Conservation (phyloP, 2,329 filamentous ascomycete species). For the Cladorrhinum sp. region DNA sequence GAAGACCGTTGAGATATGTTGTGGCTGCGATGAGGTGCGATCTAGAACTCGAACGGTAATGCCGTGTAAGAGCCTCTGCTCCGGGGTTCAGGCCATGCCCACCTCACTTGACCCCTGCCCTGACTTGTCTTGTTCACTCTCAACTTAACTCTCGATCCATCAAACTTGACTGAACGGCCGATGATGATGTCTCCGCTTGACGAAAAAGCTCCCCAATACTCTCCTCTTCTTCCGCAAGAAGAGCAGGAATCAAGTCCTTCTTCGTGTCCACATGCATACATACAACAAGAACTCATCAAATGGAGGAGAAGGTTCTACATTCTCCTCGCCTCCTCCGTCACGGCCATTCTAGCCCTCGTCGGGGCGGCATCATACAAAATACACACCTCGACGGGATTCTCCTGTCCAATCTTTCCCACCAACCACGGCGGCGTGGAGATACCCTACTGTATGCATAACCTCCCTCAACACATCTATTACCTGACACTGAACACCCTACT, state of each 20-base stretch:
- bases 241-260: not conserved
- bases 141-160: not conserved
- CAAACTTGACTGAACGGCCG: not conserved
- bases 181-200: slow-evolving; percentile 1
- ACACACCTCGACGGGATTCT: not conserved
- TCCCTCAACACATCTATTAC: no score
- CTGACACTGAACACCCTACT: not conserved
- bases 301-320: slow-evolving; percentile 1
- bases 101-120: not conserved
- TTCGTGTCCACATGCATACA: not conserved
- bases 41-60: no score
- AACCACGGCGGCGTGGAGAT: not conserved
- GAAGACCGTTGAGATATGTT: not conserved
- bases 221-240: not conserved
- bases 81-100: not conserved
- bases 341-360: not conserved
- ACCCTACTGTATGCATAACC: not conserved
- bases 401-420: not conserved
- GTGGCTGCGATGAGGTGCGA: not conserved
- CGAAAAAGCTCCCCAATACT: not conserved
- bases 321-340: not conserved
- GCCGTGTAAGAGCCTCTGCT: no score
- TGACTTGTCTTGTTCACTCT: not conserved
- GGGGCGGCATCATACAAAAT: not conserved
- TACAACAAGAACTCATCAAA: not conserved